Evolutionary conservation across 495 filamentous ascomycete species (phyloP).

Genomic region (Niebla homalea): DNA sequence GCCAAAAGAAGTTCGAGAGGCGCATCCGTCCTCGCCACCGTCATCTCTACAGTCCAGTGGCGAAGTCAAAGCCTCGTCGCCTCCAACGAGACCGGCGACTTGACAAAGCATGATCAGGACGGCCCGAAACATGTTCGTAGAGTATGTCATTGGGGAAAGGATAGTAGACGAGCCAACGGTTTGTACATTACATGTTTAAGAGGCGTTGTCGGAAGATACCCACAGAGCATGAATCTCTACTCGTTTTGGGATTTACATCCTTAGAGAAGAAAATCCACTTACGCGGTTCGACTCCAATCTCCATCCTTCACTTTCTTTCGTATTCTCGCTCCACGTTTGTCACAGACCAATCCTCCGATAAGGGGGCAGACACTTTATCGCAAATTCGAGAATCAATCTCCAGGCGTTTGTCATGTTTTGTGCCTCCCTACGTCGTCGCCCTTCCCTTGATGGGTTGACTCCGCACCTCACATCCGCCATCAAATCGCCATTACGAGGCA

Average conservation of each 20-base stretch:
- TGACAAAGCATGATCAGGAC: background rate
- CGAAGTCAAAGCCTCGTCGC: background rate
- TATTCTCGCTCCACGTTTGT: background rate
- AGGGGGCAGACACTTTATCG: background rate
- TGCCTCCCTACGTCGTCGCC: conserved; percentile 38
- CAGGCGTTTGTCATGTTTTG: conserved; percentile 30
- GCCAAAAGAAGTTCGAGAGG: conserved; percentile 2
- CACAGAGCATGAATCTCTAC: conserved; percentile 5
- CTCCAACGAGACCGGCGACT: background rate
- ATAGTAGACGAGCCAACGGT: background rate
- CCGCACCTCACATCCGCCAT: conserved; percentile 28
- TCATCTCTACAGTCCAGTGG: background rate
- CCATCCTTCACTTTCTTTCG: background rate
- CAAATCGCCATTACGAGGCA: conserved; percentile 36
- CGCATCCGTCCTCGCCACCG: background rate
- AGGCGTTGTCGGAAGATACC: background rate
- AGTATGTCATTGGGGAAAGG: background rate
- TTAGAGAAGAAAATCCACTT: background rate
- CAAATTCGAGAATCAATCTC: background rate
- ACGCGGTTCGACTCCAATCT: background rate
- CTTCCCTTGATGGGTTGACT: conserved; percentile 35
- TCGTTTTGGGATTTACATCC: conserved; percentile 7
- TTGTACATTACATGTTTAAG: background rate
- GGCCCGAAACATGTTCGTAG: background rate
- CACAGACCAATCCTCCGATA: background rate